Percentiles rank a stretch among this genome's conserved stretches.
Conservation (phyloP, 805 yeast genomes). For the Candida boleticola region DNA sequence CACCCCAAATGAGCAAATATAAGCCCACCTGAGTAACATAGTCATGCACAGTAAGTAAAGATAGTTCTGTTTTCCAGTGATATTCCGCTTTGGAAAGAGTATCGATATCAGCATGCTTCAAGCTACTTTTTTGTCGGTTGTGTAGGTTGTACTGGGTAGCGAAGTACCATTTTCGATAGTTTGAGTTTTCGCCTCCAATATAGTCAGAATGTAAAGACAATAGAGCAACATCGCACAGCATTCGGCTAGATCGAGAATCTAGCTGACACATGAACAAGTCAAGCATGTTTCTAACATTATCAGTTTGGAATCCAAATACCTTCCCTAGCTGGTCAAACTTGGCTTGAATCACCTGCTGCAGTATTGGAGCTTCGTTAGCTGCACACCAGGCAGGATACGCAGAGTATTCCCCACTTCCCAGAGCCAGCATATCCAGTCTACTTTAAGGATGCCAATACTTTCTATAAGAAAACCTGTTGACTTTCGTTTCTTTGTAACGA, state of each 20-base stretch:
- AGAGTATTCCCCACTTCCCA: too few relatives aligned
- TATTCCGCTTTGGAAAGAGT: slow-evolving; percentile 14
- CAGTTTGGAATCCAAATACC: slow-evolving; percentile 82
- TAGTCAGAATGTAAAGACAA: slow-evolving; percentile 82
- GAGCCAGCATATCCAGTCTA: too few relatives aligned
- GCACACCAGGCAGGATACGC: slow-evolving; percentile 22
- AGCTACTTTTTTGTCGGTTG: slow-evolving; percentile 52
- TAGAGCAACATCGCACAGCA: slow-evolving; percentile 69
- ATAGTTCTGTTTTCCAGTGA: slow-evolving; percentile 72
- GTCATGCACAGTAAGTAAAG: slow-evolving; percentile 48
- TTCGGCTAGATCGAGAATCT: slow-evolving; percentile 84
- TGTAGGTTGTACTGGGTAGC: slow-evolving; percentile 81
- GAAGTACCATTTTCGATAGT: slow-evolving; percentile 89
- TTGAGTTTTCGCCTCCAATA: slow-evolving; percentile 86
- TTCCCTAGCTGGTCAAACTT: slow-evolving; percentile 58
- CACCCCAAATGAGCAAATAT: slow-evolving; percentile 70
- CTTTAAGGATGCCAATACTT: too few relatives aligned
- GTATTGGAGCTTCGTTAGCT: slow-evolving; percentile 21
- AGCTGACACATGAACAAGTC: slow-evolving; percentile 78
- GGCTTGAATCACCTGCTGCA: slow-evolving; percentile 51
- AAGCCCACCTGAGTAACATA: slow-evolving; percentile 65
- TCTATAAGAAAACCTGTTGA: too few relatives aligned
- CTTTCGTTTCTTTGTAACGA: too few relatives aligned
- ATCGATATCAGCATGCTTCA: slow-evolving; percentile 11
- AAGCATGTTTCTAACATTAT: slow-evolving; percentile 73